A percentile compares a stretch with the other conserved stretches of the same genome.
Evolutionary conservation across 2,329 filamentous ascomycete species (phyloP).

Genomic region (Colletotrichum nymphaeae): DNA sequence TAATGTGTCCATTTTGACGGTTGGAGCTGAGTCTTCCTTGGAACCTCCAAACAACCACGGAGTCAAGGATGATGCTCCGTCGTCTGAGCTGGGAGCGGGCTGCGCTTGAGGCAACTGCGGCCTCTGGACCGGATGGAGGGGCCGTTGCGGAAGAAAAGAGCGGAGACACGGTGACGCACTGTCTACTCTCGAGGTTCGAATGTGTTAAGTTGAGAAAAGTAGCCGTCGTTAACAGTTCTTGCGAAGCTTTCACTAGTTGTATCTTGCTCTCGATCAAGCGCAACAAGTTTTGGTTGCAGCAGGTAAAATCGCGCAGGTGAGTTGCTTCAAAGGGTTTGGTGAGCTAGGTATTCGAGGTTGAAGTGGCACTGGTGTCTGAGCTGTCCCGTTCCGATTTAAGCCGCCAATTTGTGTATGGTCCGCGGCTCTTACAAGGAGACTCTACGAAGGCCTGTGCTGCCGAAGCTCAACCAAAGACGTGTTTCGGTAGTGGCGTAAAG

Average conservation of each 20-base stretch:
- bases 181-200: background rate
- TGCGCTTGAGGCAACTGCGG: constrained; percentile 29
- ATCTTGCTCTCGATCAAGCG: background rate
- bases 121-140: constrained; percentile 32
- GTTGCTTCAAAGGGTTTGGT: constrained; percentile 9
- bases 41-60: background rate
- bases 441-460: constrained; percentile 29
- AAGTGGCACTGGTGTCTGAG: constrained; percentile 30
- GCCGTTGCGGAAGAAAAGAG: constrained; percentile 32
- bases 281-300: background rate
- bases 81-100: background rate
- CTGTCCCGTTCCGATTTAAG: constrained; percentile 34
- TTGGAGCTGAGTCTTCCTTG: background rate
- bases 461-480: background rate
- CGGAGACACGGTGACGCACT: constrained; percentile 33
- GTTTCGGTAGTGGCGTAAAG: background rate
- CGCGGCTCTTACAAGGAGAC: constrained; percentile 13
- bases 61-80: background rate
- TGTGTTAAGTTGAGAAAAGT: background rate
- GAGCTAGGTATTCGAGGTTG: constrained; percentile 8
- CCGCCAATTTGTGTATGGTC: constrained; percentile 16
- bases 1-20: constrained; percentile 43
- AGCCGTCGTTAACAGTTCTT: background rate
- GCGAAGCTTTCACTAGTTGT: background rate
- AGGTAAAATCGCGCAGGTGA: constrained; percentile 26